phyloP scores from a whole-genome alignment of 2,329 filamentous ascomycete species.

The Keithomyces neogunnii region DNA sequence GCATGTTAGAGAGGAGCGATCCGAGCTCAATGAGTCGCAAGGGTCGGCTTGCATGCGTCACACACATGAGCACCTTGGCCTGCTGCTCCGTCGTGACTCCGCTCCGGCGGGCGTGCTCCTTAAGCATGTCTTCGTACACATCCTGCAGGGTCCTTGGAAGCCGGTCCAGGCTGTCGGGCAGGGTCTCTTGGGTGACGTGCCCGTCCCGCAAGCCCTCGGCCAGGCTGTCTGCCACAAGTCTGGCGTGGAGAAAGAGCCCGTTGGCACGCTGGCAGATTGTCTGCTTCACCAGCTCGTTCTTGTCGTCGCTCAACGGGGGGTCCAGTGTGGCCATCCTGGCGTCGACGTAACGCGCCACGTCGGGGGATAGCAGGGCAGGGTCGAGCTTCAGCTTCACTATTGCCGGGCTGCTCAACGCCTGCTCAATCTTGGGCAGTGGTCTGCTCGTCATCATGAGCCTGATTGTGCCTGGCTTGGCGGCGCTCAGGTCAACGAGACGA shows the following conservation, averaged over 20 bases:
- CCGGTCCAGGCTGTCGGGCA: slow-evolving; percentile 8
- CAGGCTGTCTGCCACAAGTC: slow-evolving; percentile 5
- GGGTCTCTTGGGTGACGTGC: slow-evolving; percentile 2
- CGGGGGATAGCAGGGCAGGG: slow-evolving; percentile 3
- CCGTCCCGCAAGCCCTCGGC: slow-evolving; percentile 1
- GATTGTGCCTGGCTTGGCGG: neutral
- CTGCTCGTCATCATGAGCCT: slow-evolving; percentile 5
- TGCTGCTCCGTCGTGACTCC: slow-evolving; percentile 22
- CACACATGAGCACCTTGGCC: slow-evolving; percentile 24
- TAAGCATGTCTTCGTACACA: slow-evolving; percentile 27
- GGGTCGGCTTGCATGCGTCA: slow-evolving; percentile 30
- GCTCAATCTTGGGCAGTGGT: slow-evolving; percentile 7
- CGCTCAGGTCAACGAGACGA: neutral
- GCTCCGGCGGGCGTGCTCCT: slow-evolving; percentile 10
- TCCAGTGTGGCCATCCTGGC: slow-evolving; percentile 3
- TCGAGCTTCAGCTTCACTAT: slow-evolving; percentile 4
- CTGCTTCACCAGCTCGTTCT: neutral
- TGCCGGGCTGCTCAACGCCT: neutral
- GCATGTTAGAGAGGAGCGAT: no score
- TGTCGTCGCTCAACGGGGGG: neutral
- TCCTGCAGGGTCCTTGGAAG: slow-evolving; percentile 19
- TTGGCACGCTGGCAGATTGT: slow-evolving; percentile 2
- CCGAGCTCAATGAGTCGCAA: slow-evolving; percentile 30
- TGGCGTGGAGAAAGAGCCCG: slow-evolving; percentile 6
- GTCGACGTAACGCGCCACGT: neutral